Conservation (phyloP, 495 filamentous ascomycete species). For the Penicillium psychrofluorescens region DNA sequence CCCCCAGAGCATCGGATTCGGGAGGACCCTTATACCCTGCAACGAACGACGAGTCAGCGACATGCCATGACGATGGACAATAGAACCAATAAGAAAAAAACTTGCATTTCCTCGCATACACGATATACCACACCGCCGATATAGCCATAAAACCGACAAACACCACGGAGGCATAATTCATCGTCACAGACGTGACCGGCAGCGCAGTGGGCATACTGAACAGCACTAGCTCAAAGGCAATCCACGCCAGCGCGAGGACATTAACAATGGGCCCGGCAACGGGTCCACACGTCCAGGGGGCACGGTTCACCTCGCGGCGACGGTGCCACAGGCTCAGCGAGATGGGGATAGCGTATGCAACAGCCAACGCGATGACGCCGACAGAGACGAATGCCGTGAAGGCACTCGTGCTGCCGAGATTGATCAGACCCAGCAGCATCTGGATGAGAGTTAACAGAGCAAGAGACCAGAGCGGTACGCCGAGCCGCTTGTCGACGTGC, state of each 20-base stretch:
- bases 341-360: slow-evolving; percentile 54
- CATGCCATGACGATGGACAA: not conserved
- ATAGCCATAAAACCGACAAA: slow-evolving; percentile 49
- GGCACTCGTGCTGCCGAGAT: slow-evolving; percentile 51
- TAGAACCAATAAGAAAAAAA: slow-evolving; percentile 6
- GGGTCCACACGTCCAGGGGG: slow-evolving; percentile 48
- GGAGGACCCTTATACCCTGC: slow-evolving; percentile 42
- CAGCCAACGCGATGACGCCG: slow-evolving; percentile 52
- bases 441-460: slow-evolving; percentile 31
- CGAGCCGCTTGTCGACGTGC: slow-evolving; percentile 17
- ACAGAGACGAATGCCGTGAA: slow-evolving; percentile 61
- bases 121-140: slow-evolving; percentile 33
- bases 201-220: slow-evolving; percentile 46
- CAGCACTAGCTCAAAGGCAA: slow-evolving; percentile 50
- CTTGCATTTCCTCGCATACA: slow-evolving; percentile 41
- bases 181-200: slow-evolving; percentile 39
- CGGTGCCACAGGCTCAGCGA: slow-evolving; percentile 44
- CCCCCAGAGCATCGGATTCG: slow-evolving; percentile 24
- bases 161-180: slow-evolving; percentile 60
- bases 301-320: slow-evolving; percentile 42
- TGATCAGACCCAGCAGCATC: slow-evolving; percentile 52
- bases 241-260: slow-evolving; percentile 51
- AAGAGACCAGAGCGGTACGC: slow-evolving; percentile 31
- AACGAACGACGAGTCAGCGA: slow-evolving; percentile 3
- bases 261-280: slow-evolving; percentile 50